phyloP scores from a whole-genome alignment of 441 rosid genomes.

The Eutrema salsugineum region DNA sequence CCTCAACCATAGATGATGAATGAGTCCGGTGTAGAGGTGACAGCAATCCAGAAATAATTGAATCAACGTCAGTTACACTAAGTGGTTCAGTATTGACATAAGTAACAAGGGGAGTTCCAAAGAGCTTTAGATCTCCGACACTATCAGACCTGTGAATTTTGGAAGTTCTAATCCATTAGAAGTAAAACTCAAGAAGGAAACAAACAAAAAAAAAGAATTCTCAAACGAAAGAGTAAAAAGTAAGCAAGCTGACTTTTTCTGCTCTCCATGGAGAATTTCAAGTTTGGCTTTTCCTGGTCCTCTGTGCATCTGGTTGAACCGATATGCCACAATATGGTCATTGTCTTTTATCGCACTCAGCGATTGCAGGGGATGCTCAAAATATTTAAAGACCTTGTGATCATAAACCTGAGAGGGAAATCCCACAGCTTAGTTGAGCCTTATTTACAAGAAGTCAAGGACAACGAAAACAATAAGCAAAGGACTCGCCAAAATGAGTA shows the following conservation, averaged over 20 bases:
- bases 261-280: slow-evolving; percentile 59
- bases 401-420: slow-evolving; percentile 42
- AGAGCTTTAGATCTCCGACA: slow-evolving; percentile 43
- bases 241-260: slow-evolving; percentile 49
- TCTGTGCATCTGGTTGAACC: slow-evolving; percentile 43
- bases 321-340: slow-evolving; percentile 60
- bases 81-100: slow-evolving; percentile 48
- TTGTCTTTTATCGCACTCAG: slow-evolving; percentile 47
- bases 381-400: slow-evolving; percentile 40
- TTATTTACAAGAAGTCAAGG: neutral
- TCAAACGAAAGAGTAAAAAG: neutral
- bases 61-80: slow-evolving; percentile 60
- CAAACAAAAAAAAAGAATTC: neutral
- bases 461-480: neutral
- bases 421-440: slow-evolving; percentile 25
- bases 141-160: slow-evolving; percentile 41
- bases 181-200: slow-evolving; percentile 10
- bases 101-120: slow-evolving; percentile 75
- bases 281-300: slow-evolving; percentile 59
- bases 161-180: neutral
- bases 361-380: slow-evolving; percentile 42
- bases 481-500: slow-evolving; percentile 1
- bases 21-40: slow-evolving; percentile 59
- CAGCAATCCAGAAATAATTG: slow-evolving; percentile 47
- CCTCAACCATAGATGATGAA: slow-evolving; percentile 35